phyloP scores from a whole-genome alignment of 306 rosid species.

The Malus asiatica region DNA sequence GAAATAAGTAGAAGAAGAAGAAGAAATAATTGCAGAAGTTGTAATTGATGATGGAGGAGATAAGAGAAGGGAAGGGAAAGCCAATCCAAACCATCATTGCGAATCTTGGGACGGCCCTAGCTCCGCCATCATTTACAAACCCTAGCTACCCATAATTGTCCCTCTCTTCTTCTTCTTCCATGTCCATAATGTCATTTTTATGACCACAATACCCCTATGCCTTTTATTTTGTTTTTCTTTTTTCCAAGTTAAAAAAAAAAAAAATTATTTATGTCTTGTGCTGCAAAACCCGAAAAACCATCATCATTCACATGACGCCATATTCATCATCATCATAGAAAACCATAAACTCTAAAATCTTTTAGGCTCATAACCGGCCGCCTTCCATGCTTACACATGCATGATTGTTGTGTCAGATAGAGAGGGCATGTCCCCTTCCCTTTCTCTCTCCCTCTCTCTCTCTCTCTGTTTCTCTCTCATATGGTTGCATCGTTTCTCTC shows the following conservation, averaged over 20 bases:
- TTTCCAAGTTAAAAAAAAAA: neutral
- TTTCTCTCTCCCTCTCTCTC: neutral
- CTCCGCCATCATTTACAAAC: slow-evolving; percentile 88
- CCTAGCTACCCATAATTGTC: slow-evolving; percentile 68
- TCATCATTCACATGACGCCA: slow-evolving; percentile 81
- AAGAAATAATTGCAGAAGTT: neutral
- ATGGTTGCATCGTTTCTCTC: neutral
- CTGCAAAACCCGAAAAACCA: slow-evolving; percentile 11
- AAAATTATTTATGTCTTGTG: too few relatives aligned
- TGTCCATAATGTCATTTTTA: slow-evolving; percentile 27
- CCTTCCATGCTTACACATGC: slow-evolving; percentile 99
- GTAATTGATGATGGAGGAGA: slow-evolving; percentile 39
- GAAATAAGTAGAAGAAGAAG: slow-evolving; percentile 22
- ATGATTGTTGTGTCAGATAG: slow-evolving; percentile 95
- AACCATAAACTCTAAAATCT: slow-evolving; percentile 34
- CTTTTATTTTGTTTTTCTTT: neutral
- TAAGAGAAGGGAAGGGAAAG: slow-evolving; percentile 45
- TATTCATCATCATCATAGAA: slow-evolving; percentile 31
- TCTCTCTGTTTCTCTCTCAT: neutral
- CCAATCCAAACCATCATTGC: slow-evolving; percentile 99
- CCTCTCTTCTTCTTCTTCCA: slow-evolving; percentile 16
- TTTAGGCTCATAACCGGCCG: slow-evolving; percentile 90
- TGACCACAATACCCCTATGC: slow-evolving; percentile 35
- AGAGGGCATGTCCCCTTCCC: slow-evolving; percentile 57
- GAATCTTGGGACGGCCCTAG: slow-evolving; percentile 98